phyloP scores from a whole-genome alignment of 2,329 filamentous ascomycete genomes.

The Drechslerella stenobrocha region DNA sequence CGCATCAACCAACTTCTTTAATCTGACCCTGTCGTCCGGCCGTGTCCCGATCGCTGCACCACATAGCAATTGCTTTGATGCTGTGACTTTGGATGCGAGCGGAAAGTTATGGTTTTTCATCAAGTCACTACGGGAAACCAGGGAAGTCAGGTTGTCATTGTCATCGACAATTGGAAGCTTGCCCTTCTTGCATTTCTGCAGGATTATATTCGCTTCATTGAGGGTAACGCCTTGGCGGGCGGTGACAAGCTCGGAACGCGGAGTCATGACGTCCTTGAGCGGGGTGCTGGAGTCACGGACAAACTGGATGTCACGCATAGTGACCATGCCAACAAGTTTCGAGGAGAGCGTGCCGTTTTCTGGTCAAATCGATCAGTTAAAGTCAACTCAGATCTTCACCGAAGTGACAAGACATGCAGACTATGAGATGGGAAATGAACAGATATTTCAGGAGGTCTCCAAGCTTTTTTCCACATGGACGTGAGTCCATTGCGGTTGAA shows the following conservation, averaged over 20 bases:
- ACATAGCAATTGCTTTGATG: conserved; percentile 96
- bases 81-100: conserved; percentile 89
- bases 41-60: conserved; percentile 94
- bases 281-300: conserved; percentile 72
- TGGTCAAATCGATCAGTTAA: conserved; percentile 56
- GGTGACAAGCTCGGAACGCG: conserved; percentile 77
- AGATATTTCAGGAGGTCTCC: conserved; percentile 46
- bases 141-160: conserved; percentile 81
- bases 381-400: conserved; percentile 19
- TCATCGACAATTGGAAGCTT: conserved; percentile 91
- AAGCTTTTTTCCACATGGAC: conserved; percentile 74
- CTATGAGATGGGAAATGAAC: conserved; percentile 54
- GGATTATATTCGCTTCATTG: conserved; percentile 85
- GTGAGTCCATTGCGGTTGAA: conserved; percentile 94
- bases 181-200: conserved; percentile 96
- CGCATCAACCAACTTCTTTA: conserved; percentile 86
- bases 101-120: conserved; percentile 99
- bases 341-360: conserved; percentile 91
- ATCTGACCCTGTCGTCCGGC: conserved; percentile 83
- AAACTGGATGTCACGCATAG: conserved; percentile 97
- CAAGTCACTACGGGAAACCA: conserved; percentile 90
- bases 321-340: conserved; percentile 95
- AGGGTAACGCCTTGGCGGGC: conserved; percentile 81
- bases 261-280: conserved; percentile 87
- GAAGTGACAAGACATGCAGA: conserved; percentile 32